Conservation (phyloP, 2,329 filamentous ascomycete species). For the Penicillium nordicum region DNA sequence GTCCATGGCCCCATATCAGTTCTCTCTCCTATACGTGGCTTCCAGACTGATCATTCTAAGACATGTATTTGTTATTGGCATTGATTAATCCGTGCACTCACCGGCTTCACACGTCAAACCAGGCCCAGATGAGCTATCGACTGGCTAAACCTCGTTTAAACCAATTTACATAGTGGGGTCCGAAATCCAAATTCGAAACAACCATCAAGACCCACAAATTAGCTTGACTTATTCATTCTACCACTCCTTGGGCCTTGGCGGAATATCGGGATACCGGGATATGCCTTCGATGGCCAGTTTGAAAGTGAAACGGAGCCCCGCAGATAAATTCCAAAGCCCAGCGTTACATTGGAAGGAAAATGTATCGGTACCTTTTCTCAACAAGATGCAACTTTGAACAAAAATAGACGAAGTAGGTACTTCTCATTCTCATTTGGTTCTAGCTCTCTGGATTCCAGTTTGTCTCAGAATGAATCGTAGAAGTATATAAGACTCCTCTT, state of each 20-base stretch:
- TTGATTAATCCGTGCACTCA: too few species aligned
- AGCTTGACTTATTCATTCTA: background rate
- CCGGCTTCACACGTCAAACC: too few species aligned
- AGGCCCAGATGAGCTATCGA: background rate
- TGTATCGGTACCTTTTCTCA: background rate
- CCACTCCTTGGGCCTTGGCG: background rate
- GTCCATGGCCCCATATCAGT: too few species aligned
- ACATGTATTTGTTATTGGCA: too few species aligned
- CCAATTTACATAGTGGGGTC: background rate
- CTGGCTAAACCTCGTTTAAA: background rate
- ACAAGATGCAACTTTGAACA: background rate
- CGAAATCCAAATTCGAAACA: background rate
- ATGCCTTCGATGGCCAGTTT: background rate
- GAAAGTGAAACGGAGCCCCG: background rate
- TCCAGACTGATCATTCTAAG: too few species aligned
- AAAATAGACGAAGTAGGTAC: background rate
- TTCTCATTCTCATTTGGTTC: background rate
- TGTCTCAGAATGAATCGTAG: background rate
- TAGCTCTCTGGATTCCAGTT: background rate
- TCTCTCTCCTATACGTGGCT: too few species aligned
- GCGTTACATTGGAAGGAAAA: background rate
- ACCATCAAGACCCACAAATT: background rate
- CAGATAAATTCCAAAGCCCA: background rate
- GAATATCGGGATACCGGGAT: background rate
- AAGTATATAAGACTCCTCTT: background rate